These are phyloP conservation scores for Exobasidium cylindrosporum DNA, from an alignment of 1,284 basidiomycete species.

Conservation along the genomic window DNA sequence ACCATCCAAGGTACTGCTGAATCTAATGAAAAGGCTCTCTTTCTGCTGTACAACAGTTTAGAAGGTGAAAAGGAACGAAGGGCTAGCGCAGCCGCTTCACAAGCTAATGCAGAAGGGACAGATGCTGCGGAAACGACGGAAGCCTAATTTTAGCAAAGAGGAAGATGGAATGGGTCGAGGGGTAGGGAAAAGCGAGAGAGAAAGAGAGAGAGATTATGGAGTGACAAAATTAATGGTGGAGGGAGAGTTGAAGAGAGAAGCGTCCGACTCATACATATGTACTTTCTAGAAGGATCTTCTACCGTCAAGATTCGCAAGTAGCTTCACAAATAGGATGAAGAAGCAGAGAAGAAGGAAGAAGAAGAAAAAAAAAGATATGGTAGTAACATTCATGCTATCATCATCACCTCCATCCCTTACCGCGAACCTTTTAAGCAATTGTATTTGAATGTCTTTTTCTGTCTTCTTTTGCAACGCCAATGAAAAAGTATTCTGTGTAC, in stretches of 20 bases:
- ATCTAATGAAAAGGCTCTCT: conserved; percentile 66
- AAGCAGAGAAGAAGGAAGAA: background rate
- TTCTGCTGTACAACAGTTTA: conserved; percentile 81
- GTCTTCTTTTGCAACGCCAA: too few relatives aligned
- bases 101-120: background rate
- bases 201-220: background rate
- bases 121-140: background rate
- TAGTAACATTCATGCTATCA: too few relatives aligned
- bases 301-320: too few relatives aligned
- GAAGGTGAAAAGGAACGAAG: conserved; percentile 50
- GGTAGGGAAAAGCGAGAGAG: background rate
- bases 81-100: conserved; percentile 20
- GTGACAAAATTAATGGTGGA: too few relatives aligned
- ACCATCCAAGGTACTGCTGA: conserved; percentile 95
- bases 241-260: too few relatives aligned
- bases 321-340: too few relatives aligned
- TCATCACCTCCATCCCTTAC: too few relatives aligned
- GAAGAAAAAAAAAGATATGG: background rate
- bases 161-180: background rate
- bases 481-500: too few relatives aligned
- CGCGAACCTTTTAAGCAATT: background rate
- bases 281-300: too few relatives aligned
- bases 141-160: background rate
- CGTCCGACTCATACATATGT: too few relatives aligned
- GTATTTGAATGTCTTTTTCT: too few relatives aligned